These are phyloP conservation scores for Nadsonia fulvescens DNA, from an alignment of 805 yeast genomes.

Conservation along the genomic window DNA sequence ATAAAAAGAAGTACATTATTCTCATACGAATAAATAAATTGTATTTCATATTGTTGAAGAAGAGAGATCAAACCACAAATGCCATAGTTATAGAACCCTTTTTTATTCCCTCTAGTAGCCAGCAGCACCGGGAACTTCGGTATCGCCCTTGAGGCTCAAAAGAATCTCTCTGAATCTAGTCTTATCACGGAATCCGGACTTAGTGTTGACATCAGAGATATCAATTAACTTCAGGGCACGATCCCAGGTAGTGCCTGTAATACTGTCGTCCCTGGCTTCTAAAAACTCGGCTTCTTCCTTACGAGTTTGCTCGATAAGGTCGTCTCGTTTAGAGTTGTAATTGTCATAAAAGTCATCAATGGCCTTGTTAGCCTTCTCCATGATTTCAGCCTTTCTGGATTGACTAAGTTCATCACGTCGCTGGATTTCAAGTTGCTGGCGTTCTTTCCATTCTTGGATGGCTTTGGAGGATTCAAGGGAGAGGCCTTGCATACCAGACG, in stretches of 20 bases:
- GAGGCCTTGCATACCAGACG: constrained; percentile 8
- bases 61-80: constrained; percentile 1
- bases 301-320: constrained; percentile 41
- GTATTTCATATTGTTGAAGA: too few species aligned
- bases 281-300: constrained; percentile 55
- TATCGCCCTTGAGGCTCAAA: constrained; percentile 47
- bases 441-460: constrained; percentile 61
- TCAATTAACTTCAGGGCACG: constrained; percentile 35
- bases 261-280: constrained; percentile 47
- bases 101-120: constrained; percentile 25
- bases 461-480: constrained; percentile 28
- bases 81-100: constrained; percentile 1
- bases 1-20: too few species aligned
- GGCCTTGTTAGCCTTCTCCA: constrained; percentile 60
- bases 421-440: constrained; percentile 59
- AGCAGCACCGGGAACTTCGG: constrained; percentile 60
- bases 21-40: too few species aligned
- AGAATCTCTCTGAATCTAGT: constrained; percentile 51
- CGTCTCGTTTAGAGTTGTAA: constrained; percentile 70
- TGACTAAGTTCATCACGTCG: constrained; percentile 60
- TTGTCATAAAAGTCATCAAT: constrained; percentile 85
- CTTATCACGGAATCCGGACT: constrained; percentile 35
- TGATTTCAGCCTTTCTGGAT: constrained; percentile 44
- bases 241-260: constrained; percentile 37
- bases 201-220: constrained; percentile 26